Evolutionary conservation across 2,329 filamentous ascomycete species (phyloP), one percentile per base, ranked within the genome.

Genomic region (Apiospora pterosperma): DNA sequence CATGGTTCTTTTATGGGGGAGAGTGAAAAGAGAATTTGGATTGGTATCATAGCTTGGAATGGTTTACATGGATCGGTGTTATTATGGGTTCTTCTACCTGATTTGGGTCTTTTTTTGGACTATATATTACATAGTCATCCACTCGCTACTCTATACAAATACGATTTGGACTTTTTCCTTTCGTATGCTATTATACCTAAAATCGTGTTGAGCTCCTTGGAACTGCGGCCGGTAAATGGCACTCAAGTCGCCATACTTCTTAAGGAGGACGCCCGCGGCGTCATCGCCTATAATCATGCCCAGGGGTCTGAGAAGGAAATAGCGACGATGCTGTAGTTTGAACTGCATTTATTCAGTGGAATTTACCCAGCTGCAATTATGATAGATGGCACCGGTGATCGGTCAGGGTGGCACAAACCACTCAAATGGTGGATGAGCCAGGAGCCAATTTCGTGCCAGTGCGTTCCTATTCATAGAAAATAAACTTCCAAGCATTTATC

Each of bases 201-300:
- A 10, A 21, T 23, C 8, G n/a, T 1, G 12, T 4, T 12, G 41
- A 5, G 16, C 2, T n/a, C n/a, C n/a, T n/a, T 84, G 82, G 82
- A 85, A 90, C 67, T 87, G 88, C 0, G 88, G 88, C 0, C 88
- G 81, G 70, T 88, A 85, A 67, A 84, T 79, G 65, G 84, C 85
- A 19, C 77, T 70, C 64, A 79, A 78, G 38, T 67, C 42, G 48
- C 64, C 60, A 58, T 55, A 62, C 41, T 75, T 76, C 14, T 74
- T 72, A 31, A n/a, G 25, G 23, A 4, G 14, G n/a, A 8, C 11
- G 7, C n/a, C 21, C n/a, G 41, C 8, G 41, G 8, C 7, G 10
- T 6, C 8, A 3, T 44, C 8, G 25, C 44, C 12, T 31, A 31
- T n/a, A 25, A 7, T 19, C 23, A 28, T 6, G 31, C 31, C 3